Conservation (phyloP, 441 rosid genomes). For the Theobroma grandiflorum region DNA sequence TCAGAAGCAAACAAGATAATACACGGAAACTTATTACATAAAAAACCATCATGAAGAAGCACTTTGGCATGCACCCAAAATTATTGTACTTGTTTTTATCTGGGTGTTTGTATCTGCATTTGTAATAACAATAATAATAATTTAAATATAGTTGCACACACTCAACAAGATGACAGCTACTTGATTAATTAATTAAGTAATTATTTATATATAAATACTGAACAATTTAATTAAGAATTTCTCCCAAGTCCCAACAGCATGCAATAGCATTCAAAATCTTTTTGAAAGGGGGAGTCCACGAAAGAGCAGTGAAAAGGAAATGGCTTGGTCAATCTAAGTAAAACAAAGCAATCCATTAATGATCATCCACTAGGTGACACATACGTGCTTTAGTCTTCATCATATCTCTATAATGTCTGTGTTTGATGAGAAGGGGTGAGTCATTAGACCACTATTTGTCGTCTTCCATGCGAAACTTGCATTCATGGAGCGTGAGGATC, state of each 20-base stretch:
- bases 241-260: neutral
- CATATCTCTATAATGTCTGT: neutral
- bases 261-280: neutral
- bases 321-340: slow-evolving; percentile 19
- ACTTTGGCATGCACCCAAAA: neutral
- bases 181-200: neutral
- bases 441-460: slow-evolving; percentile 33
- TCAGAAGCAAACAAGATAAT: neutral
- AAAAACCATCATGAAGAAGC: neutral
- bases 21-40: neutral
- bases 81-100: slow-evolving; percentile 20
- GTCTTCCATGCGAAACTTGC: slow-evolving; percentile 33
- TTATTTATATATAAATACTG: too few species aligned
- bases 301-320: neutral
- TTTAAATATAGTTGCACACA: neutral
- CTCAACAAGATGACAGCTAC: neutral
- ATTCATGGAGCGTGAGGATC: slow-evolving; percentile 8
- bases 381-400: slow-evolving; percentile 37
- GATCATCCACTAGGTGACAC: slow-evolving; percentile 48
- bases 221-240: too few species aligned
- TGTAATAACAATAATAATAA: neutral
- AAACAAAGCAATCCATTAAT: slow-evolving; percentile 14
- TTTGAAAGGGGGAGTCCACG: neutral
- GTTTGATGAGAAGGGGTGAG: slow-evolving; percentile 18
- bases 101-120: neutral